Percentiles rank a stretch among this genome's conserved stretches.
Evolutionary conservation across 2,329 filamentous ascomycete genomes (phyloP).

Genomic region (Aquanectria penicillioides): DNA sequence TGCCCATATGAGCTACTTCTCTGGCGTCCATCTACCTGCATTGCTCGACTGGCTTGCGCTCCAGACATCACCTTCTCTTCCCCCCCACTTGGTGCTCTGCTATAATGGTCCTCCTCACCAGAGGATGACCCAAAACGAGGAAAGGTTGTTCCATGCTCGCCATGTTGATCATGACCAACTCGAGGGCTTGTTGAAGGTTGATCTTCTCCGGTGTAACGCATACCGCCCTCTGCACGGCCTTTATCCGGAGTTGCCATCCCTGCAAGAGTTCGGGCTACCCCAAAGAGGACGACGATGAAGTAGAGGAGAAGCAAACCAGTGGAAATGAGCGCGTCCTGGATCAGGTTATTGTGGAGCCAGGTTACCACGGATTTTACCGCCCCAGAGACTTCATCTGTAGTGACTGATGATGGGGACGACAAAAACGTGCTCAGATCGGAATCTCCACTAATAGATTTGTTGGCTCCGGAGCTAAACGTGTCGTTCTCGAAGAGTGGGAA

Average conservation of each 20-base stretch:
- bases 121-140: conserved; percentile 42
- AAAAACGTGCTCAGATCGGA: conserved; percentile 76
- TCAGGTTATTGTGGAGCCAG: conserved; percentile 74
- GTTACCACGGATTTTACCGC: conserved; percentile 77
- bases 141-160: conserved; percentile 35
- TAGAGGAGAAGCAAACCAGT: conserved; percentile 79
- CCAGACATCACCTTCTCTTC: conserved; percentile 45
- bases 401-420: conserved; percentile 75
- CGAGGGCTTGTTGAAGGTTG: conserved; percentile 42
- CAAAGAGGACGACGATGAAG: conserved; percentile 79
- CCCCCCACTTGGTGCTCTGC: conserved; percentile 22
- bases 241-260: conserved; percentile 70
- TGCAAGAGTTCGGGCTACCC: conserved; percentile 72
- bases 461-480: conserved; percentile 84
- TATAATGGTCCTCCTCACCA: conserved; percentile 32
- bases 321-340: conserved; percentile 84
- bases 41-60: conserved; percentile 34
- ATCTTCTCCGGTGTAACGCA: conserved; percentile 47
- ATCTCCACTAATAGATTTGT: conserved; percentile 67
- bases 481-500: conserved; percentile 83
- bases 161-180: conserved; percentile 32
- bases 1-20: conserved; percentile 49
- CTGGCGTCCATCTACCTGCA: conserved; percentile 43
- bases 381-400: conserved; percentile 83
- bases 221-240: conserved; percentile 63